phyloP scores from a whole-genome alignment of 23 red algal genomes.

The Cyanidioschyzon merolae region DNA sequence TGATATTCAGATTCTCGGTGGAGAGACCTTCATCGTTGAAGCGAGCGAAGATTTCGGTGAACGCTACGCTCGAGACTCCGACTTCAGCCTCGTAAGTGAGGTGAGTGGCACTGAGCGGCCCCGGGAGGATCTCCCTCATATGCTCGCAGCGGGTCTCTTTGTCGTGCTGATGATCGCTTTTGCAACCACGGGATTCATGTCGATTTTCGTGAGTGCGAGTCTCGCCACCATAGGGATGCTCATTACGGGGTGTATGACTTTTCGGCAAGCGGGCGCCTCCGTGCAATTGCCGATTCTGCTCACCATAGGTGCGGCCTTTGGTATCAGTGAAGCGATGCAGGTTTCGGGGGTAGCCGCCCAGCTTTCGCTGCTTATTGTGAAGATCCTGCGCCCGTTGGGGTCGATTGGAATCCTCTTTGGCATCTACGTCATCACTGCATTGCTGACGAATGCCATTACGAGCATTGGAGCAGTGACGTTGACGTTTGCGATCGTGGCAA shows the following conservation, averaged over 20 bases:
- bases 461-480: conserved; percentile 80
- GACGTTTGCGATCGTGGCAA: conserved; percentile 53
- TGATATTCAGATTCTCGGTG: conserved; percentile 43
- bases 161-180: conserved; percentile 55
- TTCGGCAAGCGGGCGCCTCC: conserved; percentile 35
- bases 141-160: conserved; percentile 42
- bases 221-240: conserved; percentile 44
- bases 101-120: conserved; percentile 55
- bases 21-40: conserved; percentile 76
- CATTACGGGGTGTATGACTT: conserved; percentile 51
- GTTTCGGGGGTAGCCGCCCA: conserved; percentile 52
- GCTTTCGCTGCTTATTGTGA: conserved; percentile 56
- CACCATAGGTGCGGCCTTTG: conserved; percentile 72
- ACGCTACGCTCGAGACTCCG: conserved; percentile 49
- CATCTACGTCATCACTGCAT: conserved; percentile 66
- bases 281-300: conserved; percentile 55
- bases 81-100: conserved; percentile 74
- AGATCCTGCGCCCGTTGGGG: conserved; percentile 40
- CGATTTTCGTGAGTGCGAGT: conserved; percentile 44
- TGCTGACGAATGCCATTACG: conserved; percentile 60
- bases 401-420: conserved; percentile 69
- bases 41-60: conserved; percentile 49
- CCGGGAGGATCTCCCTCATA: conserved; percentile 58
- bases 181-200: conserved; percentile 40
- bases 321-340: conserved; percentile 52